Conservation (phyloP, 1,139 yeast species). For the Geotrichum australiense region DNA sequence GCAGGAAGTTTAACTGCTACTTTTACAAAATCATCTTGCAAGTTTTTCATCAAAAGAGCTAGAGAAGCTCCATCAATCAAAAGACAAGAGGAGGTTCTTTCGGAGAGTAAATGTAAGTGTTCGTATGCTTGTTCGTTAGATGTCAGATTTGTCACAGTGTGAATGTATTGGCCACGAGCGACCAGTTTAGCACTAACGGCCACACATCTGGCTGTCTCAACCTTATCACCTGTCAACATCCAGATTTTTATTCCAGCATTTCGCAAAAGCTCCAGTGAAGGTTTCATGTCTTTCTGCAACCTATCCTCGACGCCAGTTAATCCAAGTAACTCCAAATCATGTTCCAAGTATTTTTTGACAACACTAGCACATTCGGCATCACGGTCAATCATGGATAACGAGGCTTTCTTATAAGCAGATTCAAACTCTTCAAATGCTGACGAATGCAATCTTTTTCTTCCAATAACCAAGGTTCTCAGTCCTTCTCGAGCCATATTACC, state of each 20-base stretch:
- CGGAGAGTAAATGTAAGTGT: constrained; percentile 62
- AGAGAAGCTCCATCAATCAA: constrained; percentile 93
- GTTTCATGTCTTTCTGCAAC: constrained; percentile 81
- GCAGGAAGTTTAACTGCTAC: constrained; percentile 76
- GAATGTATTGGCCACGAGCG: constrained; percentile 89
- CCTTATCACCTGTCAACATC: constrained; percentile 99
- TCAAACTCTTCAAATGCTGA: constrained; percentile 57
- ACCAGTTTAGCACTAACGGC: constrained; percentile 90
- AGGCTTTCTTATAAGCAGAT: constrained; percentile 60
- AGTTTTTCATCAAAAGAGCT: constrained; percentile 56
- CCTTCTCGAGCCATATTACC: constrained; percentile 99
- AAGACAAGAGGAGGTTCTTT: constrained; percentile 66
- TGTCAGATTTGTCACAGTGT: constrained; percentile 61
- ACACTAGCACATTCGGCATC: constrained; percentile 67
- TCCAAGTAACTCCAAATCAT: constrained; percentile 79
- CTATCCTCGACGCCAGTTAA: constrained; percentile 97
- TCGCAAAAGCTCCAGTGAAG: constrained; percentile 82
- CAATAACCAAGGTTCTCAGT: constrained; percentile 86
- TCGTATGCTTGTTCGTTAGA: constrained; percentile 46
- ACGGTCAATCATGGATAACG: constrained; percentile 70
- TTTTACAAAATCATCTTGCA: constrained; percentile 64
- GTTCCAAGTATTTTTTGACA: constrained; percentile 64
- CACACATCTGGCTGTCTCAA: constrained; percentile 96
- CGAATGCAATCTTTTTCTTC: constrained; percentile 58
- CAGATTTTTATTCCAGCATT: constrained; percentile 97